A percentile compares a stretch with the other conserved stretches of the same genome.
These are phyloP conservation scores for Penicillium angulare DNA, from an alignment of 495 filamentous ascomycete species.

Conservation along the genomic window DNA sequence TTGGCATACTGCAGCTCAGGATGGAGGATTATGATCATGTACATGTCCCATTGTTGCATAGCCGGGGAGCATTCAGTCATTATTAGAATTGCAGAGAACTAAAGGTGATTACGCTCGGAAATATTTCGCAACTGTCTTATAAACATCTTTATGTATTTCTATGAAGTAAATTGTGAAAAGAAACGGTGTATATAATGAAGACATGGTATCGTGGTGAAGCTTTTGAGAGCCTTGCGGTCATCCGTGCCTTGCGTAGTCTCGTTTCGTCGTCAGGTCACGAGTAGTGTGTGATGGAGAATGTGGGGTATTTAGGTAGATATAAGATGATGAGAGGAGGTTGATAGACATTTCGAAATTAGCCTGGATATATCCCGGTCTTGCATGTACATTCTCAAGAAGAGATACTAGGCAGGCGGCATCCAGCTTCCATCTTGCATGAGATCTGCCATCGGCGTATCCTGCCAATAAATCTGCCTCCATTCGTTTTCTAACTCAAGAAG, in stretches of 20 bases:
- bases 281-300: background rate
- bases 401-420: no score
- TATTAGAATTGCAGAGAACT: no score
- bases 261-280: constrained; percentile 22
- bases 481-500: constrained; percentile 46
- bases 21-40: background rate
- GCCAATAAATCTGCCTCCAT: constrained; percentile 51
- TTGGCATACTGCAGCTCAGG: no score
- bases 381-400: no score
- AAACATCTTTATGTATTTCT: constrained; percentile 21
- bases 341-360: no score
- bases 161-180: constrained; percentile 3
- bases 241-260: constrained; percentile 25
- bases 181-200: constrained; percentile 17
- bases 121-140: no score
- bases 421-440: constrained; percentile 37
- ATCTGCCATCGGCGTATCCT: constrained; percentile 46
- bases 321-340: background rate
- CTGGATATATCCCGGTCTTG: no score
- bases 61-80: no score
- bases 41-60: no score
- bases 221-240: constrained; percentile 8
- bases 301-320: background rate
- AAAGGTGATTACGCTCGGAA: no score
- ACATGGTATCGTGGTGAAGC: constrained; percentile 25